phyloP scores from a whole-genome alignment of 2,329 filamentous ascomycete species.

The Colletotrichum higginsianum region DNA sequence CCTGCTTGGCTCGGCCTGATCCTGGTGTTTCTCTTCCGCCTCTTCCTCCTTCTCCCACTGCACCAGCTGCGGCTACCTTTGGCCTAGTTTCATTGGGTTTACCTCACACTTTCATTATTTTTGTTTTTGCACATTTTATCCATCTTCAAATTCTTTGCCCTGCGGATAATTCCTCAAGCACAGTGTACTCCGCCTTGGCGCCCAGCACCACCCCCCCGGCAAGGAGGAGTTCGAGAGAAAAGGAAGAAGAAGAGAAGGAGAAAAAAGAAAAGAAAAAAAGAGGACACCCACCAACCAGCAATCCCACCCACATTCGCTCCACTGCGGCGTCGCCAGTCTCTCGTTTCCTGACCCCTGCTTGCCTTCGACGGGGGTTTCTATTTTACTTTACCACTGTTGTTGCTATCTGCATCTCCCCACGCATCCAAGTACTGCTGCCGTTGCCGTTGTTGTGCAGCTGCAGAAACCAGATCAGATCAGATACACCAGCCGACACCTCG shows the following conservation, averaged over 20 bases:
- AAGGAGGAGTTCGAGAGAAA: background rate
- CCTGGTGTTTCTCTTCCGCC: constrained; percentile 6
- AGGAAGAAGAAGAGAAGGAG: no score
- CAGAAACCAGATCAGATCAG: constrained; percentile 23
- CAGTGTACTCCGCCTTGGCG: constrained; percentile 2
- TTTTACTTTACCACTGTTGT: background rate
- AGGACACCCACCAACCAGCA: constrained; percentile 16
- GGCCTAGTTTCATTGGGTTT: constrained; percentile 28
- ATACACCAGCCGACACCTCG: constrained; percentile 10
- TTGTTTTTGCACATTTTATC: background rate
- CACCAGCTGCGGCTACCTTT: constrained; percentile 9
- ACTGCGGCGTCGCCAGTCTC: constrained; percentile 32
- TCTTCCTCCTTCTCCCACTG: background rate
- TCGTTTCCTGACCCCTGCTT: constrained; percentile 31
- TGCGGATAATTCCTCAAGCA: background rate
- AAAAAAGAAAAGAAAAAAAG: background rate
- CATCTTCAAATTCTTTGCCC: background rate
- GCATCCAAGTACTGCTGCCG: constrained; percentile 15
- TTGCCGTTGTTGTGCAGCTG: constrained; percentile 28
- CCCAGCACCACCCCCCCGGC: constrained; percentile 31
- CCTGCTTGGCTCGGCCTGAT: background rate
- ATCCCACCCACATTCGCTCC: constrained; percentile 27
- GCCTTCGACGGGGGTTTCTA: constrained; percentile 24
- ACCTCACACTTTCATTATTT: background rate
- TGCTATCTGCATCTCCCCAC: constrained; percentile 8